Base-by-base conservation (phyloP, 306 rosid species). In the Citrullus amarus region DNA sequence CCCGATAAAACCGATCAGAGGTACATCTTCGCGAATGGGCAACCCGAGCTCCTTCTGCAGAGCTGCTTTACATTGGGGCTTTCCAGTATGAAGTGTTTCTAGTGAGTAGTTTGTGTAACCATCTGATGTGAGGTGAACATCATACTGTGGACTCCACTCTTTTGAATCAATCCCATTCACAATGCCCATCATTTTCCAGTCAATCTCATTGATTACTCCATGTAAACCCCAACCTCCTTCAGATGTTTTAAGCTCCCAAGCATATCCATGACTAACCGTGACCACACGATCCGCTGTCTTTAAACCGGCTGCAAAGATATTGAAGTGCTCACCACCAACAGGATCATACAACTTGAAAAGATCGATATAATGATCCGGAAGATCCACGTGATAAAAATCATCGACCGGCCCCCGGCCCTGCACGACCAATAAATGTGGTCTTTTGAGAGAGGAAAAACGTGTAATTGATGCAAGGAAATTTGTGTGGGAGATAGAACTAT, bases 171-270 rank as follows among this genome's bases (percentile, higher is more conserved):
- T 86, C 34, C 99, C 99, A 56, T 95, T 95, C 80, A 95, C 99
- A 71, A 95, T 95, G 58, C 99, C 99, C 44, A 85, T 81, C 2
- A 92, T 79, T 82, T 95, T 95, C 99, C 99, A 95, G 86, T 91
- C 90, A 77, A 73, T 92, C 68, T 91, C 99, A 55, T 85, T 86
- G 80, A 92, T 90, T 76, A 95, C 91, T 44, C 80, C 88, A 65
- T 95, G 91, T 84, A 95, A 84, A 81, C 99, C 99, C 99, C 99
- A 92, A 72, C 99, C 99, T 6, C 99, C 98, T 74, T 88, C 97
- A 14, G 78, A 32, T 46, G 98, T 95, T 87, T 86, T 95, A 56
- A 95, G 79, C 85, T 95, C 99, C 99, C 97, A 85, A 55, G 93
- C 80, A 73, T 95, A 95, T 74, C 99, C 99, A 61, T 92, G 99